Base-by-base conservation (phyloP, 192 early-diverging fungal genomes). In the Gamsiella multidivaricata region DNA sequence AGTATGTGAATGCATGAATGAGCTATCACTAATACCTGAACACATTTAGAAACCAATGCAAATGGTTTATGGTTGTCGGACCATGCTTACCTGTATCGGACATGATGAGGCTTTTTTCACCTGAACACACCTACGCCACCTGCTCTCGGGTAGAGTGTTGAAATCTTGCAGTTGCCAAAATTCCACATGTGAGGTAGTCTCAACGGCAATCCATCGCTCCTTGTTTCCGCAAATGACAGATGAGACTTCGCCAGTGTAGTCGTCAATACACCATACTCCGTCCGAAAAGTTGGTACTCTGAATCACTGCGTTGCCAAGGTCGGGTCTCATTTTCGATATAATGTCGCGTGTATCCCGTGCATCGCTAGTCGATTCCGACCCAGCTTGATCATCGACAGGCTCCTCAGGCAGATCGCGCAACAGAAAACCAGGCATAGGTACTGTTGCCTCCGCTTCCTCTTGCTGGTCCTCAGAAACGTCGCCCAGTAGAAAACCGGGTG, bases 261-360 rank as follows among this genome's bases (percentile, higher is more conserved):
- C 67, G 3, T 59, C 57, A 11, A 69, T 69, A 14, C 67, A 69
- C 67, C 67, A 69, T 15, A 69, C 36, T 42, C 67, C 67, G 6
- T 69, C 67, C n/a, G 49, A 22, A 53, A 52, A 60, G 18, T 26
- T 1, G 1, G 67, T 53, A 29, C 67, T 69, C 29, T 53, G 7
- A 20, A 4, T 64, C 61, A 6, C 2, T 3, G 15, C 39, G 7
- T 14, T 7, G 39, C 39, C 39, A 41, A 7, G 7, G 39, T 14
- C 7, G 14, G 7, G 39, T 10, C 5, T 46, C 45, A 46, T 18
- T 46, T n/a, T 46, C 45, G 45, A 18, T n/a, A 5, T 46, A 23
- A 49, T 1, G 17, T 17, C 46, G 17, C 46, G 17, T n/a, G 46
- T 7, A 5, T 12, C 8, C 17, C n/a, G 8, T 49, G 11, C 8